A percentile compares a stretch with the other conserved stretches of the same genome.
Evolutionary conservation across 352 stramenopile genomes (phyloP).

Genomic region (Saprolegnia diclina): DNA sequence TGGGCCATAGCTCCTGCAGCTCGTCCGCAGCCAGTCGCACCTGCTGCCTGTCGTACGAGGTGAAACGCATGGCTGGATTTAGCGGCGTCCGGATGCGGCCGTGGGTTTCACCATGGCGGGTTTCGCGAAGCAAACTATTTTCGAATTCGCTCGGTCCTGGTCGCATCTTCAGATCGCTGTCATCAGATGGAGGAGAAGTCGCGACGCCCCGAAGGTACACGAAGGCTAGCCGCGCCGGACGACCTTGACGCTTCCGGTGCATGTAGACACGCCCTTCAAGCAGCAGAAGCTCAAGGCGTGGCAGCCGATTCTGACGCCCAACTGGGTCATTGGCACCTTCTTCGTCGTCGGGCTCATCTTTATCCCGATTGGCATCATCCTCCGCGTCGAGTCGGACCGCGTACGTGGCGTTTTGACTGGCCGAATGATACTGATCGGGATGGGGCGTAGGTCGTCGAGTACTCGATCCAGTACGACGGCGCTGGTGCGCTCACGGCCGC

Average conservation of each 20-base stretch:
- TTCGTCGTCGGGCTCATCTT: constrained; percentile 73
- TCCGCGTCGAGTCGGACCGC: constrained; percentile 83
- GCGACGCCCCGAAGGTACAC: constrained; percentile 72
- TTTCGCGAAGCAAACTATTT: neutral
- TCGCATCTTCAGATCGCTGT: neutral
- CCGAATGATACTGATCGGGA: constrained; percentile 4
- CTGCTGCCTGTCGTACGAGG: too few relatives aligned
- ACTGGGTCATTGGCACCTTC: constrained; percentile 75
- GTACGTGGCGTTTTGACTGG: constrained; percentile 36
- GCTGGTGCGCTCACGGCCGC: constrained; percentile 29
- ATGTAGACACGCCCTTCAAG: constrained; percentile 76
- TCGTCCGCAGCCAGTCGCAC: too few relatives aligned
- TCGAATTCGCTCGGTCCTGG: neutral
- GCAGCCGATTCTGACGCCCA: constrained; percentile 87
- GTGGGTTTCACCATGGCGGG: neutral
- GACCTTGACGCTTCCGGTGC: neutral
- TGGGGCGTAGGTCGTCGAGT: constrained; percentile 70
- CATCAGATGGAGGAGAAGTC: constrained; percentile 75
- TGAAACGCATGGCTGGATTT: too few relatives aligned
- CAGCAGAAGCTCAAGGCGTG: constrained; percentile 83
- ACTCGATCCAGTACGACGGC: constrained; percentile 86
- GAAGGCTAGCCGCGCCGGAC: neutral
- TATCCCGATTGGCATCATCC: constrained; percentile 89
- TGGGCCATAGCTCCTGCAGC: too few relatives aligned
- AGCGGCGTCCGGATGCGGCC: neutral